Percentiles rank a stretch among this genome's conserved stretches.
phyloP scores from a whole-genome alignment of 2,329 filamentous ascomycete genomes.

The Apiospora hydei region DNA sequence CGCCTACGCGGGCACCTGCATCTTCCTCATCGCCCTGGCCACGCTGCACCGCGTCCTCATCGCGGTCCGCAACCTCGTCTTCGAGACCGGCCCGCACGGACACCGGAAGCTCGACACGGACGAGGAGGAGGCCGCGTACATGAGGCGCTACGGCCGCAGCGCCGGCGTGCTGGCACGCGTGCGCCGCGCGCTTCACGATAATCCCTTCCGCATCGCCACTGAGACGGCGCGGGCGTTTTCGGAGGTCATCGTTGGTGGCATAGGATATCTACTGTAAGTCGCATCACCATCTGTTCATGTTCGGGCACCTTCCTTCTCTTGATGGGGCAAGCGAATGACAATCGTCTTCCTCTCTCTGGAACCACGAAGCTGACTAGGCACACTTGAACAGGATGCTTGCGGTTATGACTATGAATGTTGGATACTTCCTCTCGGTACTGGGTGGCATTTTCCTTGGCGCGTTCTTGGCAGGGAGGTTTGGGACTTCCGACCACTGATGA shows the following conservation, averaged over 20 bases:
- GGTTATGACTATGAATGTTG: slow-evolving; percentile 44
- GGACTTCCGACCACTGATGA: background rate
- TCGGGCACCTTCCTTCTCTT: background rate
- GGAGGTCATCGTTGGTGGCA: slow-evolving; percentile 37
- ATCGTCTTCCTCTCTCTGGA: no score
- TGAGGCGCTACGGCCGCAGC: background rate
- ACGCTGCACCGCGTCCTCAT: slow-evolving; percentile 73
- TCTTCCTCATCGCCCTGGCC: slow-evolving; percentile 84
- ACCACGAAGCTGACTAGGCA: background rate
- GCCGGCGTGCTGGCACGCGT: background rate
- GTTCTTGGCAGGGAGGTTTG: slow-evolving; percentile 21
- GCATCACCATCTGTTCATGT: background rate
- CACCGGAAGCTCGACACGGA: background rate
- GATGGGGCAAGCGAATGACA: background rate
- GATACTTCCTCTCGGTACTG: slow-evolving; percentile 42
- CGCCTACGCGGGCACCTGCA: slow-evolving; percentile 86
- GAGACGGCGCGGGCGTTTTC: slow-evolving; percentile 36
- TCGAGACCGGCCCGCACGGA: slow-evolving; percentile 1
- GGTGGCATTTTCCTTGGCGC: slow-evolving; percentile 33
- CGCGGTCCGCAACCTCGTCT: slow-evolving; percentile 51
- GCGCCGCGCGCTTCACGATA: background rate
- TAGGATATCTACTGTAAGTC: slow-evolving; percentile 42
- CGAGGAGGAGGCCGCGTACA: background rate
- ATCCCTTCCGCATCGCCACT: slow-evolving; percentile 39
- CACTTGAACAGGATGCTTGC: slow-evolving; percentile 40